Conservation (phyloP, 371 early-diverging fungal genomes). For the Gilbertella persicaria region DNA sequence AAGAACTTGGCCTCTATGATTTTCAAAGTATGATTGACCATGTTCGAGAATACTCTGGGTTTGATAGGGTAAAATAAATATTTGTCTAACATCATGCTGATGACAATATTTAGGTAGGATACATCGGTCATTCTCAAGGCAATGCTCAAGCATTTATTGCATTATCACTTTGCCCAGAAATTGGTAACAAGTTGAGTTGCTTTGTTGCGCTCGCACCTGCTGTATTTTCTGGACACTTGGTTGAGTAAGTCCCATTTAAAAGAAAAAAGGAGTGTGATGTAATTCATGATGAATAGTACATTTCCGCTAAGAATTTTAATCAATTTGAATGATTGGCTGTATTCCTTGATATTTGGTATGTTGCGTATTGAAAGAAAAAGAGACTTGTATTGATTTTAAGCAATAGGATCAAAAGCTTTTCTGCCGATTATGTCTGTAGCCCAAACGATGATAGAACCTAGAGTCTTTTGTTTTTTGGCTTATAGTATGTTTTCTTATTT, state of each 20-base stretch:
- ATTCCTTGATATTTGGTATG: constrained; percentile 38
- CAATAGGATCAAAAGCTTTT: constrained; percentile 45
- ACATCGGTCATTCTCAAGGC: constrained; percentile 64
- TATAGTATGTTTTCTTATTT: constrained; percentile 62
- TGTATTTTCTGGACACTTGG: constrained; percentile 50
- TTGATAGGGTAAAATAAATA: constrained; percentile 22
- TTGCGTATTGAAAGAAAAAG: neutral
- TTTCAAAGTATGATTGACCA: constrained; percentile 46
- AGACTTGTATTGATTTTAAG: constrained; percentile 1
- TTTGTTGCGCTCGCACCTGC: constrained; percentile 63
- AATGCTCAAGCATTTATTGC: constrained; percentile 60
- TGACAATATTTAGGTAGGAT: constrained; percentile 35
- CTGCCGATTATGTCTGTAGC: constrained; percentile 51
- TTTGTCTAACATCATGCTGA: neutral
- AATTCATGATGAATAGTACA: constrained; percentile 12
- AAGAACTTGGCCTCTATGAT: constrained; percentile 55
- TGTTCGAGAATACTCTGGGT: constrained; percentile 25
- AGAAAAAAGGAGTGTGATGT: constrained; percentile 1
- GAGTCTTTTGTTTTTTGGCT: constrained; percentile 34
- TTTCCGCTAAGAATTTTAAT: constrained; percentile 35
- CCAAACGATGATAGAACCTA: constrained; percentile 29
- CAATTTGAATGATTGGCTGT: constrained; percentile 26
- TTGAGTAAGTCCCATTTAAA: constrained; percentile 27
- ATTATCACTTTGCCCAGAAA: constrained; percentile 40
- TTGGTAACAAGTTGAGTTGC: constrained; percentile 43